These are phyloP conservation scores for Aspergillus fructus DNA, from an alignment of 2,329 filamentous ascomycete genomes.

Conservation along the genomic window DNA sequence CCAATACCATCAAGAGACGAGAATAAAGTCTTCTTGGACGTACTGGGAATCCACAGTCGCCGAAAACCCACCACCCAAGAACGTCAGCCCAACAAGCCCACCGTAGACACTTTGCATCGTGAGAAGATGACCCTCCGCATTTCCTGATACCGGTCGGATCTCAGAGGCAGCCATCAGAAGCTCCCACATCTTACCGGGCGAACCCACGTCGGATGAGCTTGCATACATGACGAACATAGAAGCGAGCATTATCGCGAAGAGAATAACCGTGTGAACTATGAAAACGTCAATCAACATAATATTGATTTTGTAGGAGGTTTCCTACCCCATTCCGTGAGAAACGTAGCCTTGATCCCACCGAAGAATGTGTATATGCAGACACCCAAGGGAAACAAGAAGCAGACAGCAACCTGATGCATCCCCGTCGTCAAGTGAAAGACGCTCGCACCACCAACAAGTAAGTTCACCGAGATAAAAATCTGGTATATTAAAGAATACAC, in stretches of 20 bases:
- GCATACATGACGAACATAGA: slow-evolving; percentile 2
- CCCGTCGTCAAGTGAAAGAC: neutral
- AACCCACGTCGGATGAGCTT: slow-evolving; percentile 13
- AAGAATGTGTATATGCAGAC: slow-evolving; percentile 3
- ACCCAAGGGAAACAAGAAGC: slow-evolving; percentile 1
- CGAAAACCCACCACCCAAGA: slow-evolving; percentile 3
- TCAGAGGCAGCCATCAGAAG: slow-evolving; percentile 22
- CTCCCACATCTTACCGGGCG: slow-evolving; percentile 24
- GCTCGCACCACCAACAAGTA: neutral
- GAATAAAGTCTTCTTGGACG: no score
- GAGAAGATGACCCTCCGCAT: slow-evolving; percentile 26
- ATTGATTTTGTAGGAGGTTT: fast-evolving
- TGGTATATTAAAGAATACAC: neutral
- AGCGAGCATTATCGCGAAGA: slow-evolving; percentile 2
- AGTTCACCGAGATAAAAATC: neutral
- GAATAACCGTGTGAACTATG: neutral
- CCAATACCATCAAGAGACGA: no score
- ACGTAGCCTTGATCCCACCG: slow-evolving; percentile 5
- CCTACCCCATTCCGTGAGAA: slow-evolving; percentile 1
- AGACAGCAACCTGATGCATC: neutral
- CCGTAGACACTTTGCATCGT: slow-evolving; percentile 20
- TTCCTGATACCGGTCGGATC: slow-evolving; percentile 21
- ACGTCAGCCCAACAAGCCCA: slow-evolving; percentile 18
- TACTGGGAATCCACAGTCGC: neutral
- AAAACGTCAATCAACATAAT: no score